Percentiles rank a stretch among this genome's conserved stretches.
phyloP scores from a whole-genome alignment of 768 basidiomycete species.

The Russula dissimulans region DNA sequence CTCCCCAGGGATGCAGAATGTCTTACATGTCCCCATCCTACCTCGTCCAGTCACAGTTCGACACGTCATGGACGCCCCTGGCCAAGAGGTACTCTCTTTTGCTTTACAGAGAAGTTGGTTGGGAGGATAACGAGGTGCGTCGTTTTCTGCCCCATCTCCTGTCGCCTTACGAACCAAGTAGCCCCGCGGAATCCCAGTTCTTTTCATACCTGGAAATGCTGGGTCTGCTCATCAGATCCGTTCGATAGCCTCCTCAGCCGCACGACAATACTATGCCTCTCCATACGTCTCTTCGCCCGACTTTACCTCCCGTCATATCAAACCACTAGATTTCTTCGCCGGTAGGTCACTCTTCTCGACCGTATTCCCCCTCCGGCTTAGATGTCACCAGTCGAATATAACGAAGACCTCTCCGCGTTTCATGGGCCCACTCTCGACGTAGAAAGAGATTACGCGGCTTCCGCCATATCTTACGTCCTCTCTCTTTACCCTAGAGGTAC shows the following conservation, averaged over 20 bases:
- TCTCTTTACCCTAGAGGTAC: constrained; percentile 61
- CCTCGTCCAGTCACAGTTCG: constrained; percentile 57
- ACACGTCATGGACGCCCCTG: constrained; percentile 61
- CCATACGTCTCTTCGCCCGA: constrained; percentile 47
- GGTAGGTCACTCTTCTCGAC: constrained; percentile 36
- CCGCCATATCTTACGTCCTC: constrained; percentile 69
- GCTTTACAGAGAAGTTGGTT: constrained; percentile 83
- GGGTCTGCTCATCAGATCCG: constrained; percentile 91
- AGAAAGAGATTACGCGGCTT: constrained; percentile 65
- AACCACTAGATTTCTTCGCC: constrained; percentile 77
- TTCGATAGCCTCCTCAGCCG: constrained; percentile 87
- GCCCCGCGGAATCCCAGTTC: constrained; percentile 63
- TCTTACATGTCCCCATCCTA: constrained; percentile 95
- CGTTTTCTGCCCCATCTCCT: not conserved
- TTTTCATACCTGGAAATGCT: constrained; percentile 97
- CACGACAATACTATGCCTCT: constrained; percentile 64
- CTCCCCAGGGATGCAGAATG: constrained; percentile 92
- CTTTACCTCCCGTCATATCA: constrained; percentile 39
- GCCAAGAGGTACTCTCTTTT: constrained; percentile 74
- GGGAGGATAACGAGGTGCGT: constrained; percentile 59
- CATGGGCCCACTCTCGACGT: constrained; percentile 82
- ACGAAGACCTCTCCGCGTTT: constrained; percentile 94
- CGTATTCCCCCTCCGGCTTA: not conserved
- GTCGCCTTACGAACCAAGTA: constrained; percentile 15
- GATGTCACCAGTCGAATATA: constrained; percentile 71